Base-by-base conservation (phyloP, 164 flowering plant genomes). In the Aristolochia contorta region DNA sequence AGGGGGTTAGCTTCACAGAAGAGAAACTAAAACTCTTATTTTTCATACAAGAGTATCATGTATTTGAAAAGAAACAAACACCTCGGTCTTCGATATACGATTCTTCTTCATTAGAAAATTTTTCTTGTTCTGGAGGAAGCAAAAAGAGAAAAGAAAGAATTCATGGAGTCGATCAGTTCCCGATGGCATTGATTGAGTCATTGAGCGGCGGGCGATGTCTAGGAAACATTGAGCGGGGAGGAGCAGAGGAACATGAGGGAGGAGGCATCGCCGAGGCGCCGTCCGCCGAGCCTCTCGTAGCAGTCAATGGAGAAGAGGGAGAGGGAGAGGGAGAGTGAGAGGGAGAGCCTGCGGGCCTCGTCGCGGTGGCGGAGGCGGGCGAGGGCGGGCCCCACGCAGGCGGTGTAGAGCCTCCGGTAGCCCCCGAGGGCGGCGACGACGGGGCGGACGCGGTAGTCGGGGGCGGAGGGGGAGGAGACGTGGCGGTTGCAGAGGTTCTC, bases 371-470 rank as follows among this genome's bases (percentile, higher is more conserved):
- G 12, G 52, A 81, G 80, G 15, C 88, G 79, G 46, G 69, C 72
- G 58, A 84, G 72, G 30, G 79, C 80, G 2, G 86, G 93, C 18
- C 84, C 62, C 25, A 86, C 69, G 67, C 91, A 84, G 12, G 75
- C 78, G 80, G 77, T 75, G 77, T 86, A 87, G 16, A 89, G 83
- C 47, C 77, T 63, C 62, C 82, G 71, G 73, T 83, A 88, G 0
- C 97, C 96, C 12, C 97, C 97, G 20, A 91, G 72, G 4, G 97
- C 89, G n/a, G 66, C 62, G 30, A 88, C 96, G 53, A 91, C 77
- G 12, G 80, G 73, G 16, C 81, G 69, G 33, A 67, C 54, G 12
- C 66, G 61, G 10, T 76, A 25, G 43, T 49, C 14, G 21, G 21
- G 15, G 24, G 57, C 19, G n/a, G 59, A 0, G 78, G 75, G 12